Evolutionary conservation across 352 stramenopile genomes (phyloP), one percentile per base, ranked within the genome.

Genomic region (Pythium chondricola): DNA sequence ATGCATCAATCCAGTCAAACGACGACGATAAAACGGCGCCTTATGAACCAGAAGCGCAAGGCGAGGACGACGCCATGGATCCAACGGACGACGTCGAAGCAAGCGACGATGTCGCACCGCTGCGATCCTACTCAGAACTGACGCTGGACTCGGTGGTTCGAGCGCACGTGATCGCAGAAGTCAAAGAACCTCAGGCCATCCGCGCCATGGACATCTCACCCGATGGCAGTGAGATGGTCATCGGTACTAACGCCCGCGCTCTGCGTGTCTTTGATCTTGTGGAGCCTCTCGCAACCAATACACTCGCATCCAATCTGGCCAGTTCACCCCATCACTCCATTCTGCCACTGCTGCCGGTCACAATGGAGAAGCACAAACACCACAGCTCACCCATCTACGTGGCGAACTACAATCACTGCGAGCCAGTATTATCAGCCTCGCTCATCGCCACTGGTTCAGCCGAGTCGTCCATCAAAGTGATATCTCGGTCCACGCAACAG

Each of bases 191-290:
- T 1, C 72, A 85, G 38, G 72, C 74, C 2, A 65, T 83, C 2
- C 74, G 74, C 0, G 74, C 72, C 2, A 62, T 88, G 30, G 73
- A 77, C 29, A 56, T 79, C 6, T 52, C 69, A 31, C 41, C 56
- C 0, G 61, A 56, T 26, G 72, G 74, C 11, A 48, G 35, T 6
- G 61, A 76, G 18, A 44, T 85, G n/a, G 67, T 65, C 18, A 71
- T 88, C 33, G 77, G 77, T 11, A 86, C 72, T 3, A 86, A 88
- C 33, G 70, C 74, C 4, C 62, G 77, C 17, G 71, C 74, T 0
- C 41, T 86, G 0, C 65, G 74, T 1, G 44, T 88, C 11, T 77
- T 88, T 18, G 69, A 79, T 29, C 46, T 85, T 16, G 56, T 35
- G 0, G 36, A 53, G 2, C 33, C 54, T 8, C 43, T 71, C 0